A percentile compares a stretch with the other conserved stretches of the same genome.
These are phyloP conservation scores for Zygotorulaspora sp. DNA, from an alignment of 805 yeast species.

Conservation along the genomic window DNA sequence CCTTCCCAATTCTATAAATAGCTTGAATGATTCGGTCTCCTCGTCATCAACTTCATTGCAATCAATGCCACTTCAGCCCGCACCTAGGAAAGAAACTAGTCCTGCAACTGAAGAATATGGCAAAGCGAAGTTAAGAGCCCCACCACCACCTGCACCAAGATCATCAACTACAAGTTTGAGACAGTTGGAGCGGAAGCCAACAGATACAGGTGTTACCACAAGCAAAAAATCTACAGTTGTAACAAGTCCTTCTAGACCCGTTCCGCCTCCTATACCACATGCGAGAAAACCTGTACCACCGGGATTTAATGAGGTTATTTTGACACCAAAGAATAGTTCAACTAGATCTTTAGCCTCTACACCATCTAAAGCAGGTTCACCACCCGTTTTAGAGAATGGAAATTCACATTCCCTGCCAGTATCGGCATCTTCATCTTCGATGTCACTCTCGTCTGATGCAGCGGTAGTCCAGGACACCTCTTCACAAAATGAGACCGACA, in stretches of 20 bases:
- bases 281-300: constrained; percentile 38
- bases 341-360: constrained; percentile 16
- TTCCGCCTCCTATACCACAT: constrained; percentile 33
- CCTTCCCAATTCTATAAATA: constrained; percentile 8
- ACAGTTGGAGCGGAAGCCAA: not conserved
- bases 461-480: constrained; percentile 5
- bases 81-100: constrained; percentile 10
- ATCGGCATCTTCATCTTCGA: constrained; percentile 18
- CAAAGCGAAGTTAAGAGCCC: constrained; percentile 19
- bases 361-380: constrained; percentile 19
- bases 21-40: constrained; percentile 6
- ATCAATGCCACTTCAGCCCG: constrained; percentile 17
- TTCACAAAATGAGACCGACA: constrained; percentile 3
- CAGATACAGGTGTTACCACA: constrained; percentile 1
- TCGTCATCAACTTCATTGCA: constrained; percentile 8
- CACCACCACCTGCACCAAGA: constrained; percentile 21
- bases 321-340: constrained; percentile 34
- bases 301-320: constrained; percentile 34
- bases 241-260: constrained; percentile 6
- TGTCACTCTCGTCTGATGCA: constrained; percentile 8
- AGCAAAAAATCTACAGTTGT: not conserved
- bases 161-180: constrained; percentile 4
- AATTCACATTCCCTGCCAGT: constrained; percentile 8
- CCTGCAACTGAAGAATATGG: constrained; percentile 7
- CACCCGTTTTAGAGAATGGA: constrained; percentile 18